Evolutionary conservation across 257 asterid species (phyloP).

Genomic region (Solanum pinnatisectum): DNA sequence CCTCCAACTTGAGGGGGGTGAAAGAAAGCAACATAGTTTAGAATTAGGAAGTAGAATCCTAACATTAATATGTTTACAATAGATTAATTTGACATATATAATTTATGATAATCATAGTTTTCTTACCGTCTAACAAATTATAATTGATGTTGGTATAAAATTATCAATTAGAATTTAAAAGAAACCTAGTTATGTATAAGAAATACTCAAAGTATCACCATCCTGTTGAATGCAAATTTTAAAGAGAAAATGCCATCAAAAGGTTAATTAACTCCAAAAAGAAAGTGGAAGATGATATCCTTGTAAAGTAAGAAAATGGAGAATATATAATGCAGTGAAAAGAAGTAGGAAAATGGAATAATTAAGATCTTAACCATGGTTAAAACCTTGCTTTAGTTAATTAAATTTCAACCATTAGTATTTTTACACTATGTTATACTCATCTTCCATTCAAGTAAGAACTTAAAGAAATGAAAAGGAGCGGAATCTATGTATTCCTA

Average conservation of each 20-base stretch:
- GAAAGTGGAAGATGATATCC: background rate
- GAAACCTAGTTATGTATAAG: background rate
- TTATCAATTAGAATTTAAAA: background rate
- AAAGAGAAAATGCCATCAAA: background rate
- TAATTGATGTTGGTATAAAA: background rate
- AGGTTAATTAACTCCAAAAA: background rate
- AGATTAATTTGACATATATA: background rate
- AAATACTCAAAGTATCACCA: background rate
- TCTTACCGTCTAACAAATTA: background rate
- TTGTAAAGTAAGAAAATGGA: background rate
- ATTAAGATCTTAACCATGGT: background rate
- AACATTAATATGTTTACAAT: background rate
- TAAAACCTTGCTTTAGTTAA: background rate
- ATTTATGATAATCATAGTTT: background rate
- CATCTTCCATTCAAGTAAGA: background rate
- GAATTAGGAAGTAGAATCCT: background rate
- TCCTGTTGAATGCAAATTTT: background rate
- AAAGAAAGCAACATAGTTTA: background rate
- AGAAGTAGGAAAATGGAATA: background rate
- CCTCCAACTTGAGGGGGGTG: background rate
- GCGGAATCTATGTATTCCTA: background rate
- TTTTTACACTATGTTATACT: background rate
- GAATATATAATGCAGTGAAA: background rate
- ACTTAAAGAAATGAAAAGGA: background rate
- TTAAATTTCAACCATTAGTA: background rate